Conservation (phyloP, 208 protist species). For the Crithidia brevicula region DNA sequence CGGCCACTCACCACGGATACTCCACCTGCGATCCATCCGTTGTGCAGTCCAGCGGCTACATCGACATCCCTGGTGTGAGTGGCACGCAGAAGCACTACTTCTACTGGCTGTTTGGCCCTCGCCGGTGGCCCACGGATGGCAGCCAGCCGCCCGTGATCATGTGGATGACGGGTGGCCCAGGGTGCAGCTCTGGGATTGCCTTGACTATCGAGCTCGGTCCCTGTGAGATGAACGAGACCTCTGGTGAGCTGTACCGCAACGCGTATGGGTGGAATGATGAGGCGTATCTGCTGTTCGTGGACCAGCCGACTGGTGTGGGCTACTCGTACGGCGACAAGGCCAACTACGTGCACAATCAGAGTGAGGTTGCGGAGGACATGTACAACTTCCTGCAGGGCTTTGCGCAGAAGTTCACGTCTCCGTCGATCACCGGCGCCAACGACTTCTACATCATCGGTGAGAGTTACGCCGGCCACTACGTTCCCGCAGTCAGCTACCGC, state of each 20-base stretch:
- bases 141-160: slow-evolving; percentile 69
- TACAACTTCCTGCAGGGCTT: slow-evolving; percentile 80
- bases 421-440: slow-evolving; percentile 33
- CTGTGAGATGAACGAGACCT: slow-evolving; percentile 61
- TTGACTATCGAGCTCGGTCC: slow-evolving; percentile 83
- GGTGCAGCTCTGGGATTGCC: slow-evolving; percentile 79
- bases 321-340: slow-evolving; percentile 69
- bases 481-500: slow-evolving; percentile 49
- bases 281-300: slow-evolving; percentile 88
- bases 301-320: slow-evolving; percentile 89
- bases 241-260: slow-evolving; percentile 54
- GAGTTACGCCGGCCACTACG: slow-evolving; percentile 86
- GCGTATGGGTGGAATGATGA: slow-evolving; percentile 80
- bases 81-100: slow-evolving; percentile 76
- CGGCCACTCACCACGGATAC: slow-evolving; percentile 32
- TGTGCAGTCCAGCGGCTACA: slow-evolving; percentile 79
- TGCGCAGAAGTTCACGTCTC: slow-evolving; percentile 38
- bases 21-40: slow-evolving; percentile 53
- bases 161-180: slow-evolving; percentile 93
- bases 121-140: slow-evolving; percentile 33
- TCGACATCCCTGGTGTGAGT: slow-evolving; percentile 60
- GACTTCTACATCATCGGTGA: slow-evolving; percentile 82
- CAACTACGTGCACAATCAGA: slow-evolving; percentile 70
- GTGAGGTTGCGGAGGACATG: slow-evolving; percentile 84
- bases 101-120: slow-evolving; percentile 90